Conservation (phyloP, 805 yeast genomes). For the Kazachstania taianensis region DNA sequence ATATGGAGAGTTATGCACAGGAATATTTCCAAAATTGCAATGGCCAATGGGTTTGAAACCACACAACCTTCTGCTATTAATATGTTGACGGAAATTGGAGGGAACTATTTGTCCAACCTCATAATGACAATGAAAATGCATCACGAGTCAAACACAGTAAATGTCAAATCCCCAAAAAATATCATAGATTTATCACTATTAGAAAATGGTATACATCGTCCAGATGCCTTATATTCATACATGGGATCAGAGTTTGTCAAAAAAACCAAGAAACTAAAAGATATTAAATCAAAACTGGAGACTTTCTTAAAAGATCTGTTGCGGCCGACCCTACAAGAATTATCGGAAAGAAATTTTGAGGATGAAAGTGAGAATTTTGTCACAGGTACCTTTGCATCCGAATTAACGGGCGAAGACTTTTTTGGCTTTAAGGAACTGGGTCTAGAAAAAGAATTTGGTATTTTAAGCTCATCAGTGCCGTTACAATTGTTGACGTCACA, state of each 20-base stretch:
- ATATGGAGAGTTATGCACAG: slow-evolving; percentile 59
- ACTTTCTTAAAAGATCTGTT: slow-evolving; percentile 67
- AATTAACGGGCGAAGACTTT: slow-evolving; percentile 86
- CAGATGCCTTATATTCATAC: slow-evolving; percentile 65
- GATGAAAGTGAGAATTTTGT: slow-evolving; percentile 91
- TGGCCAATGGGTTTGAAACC: slow-evolving; percentile 88
- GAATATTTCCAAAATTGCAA: slow-evolving; percentile 65
- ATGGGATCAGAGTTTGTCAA: slow-evolving; percentile 61
- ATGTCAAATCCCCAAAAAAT: slow-evolving; percentile 26
- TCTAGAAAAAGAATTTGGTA: slow-evolving; percentile 80
- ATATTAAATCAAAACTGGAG: slow-evolving; percentile 56
- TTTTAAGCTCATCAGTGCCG: slow-evolving; percentile 79
- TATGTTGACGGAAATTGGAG: slow-evolving; percentile 74
- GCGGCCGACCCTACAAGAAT: slow-evolving; percentile 66
- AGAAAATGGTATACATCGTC: slow-evolving; percentile 81
- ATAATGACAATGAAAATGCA: slow-evolving; percentile 63
- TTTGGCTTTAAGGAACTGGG: slow-evolving; percentile 95
- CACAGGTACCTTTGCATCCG: slow-evolving; percentile 89
- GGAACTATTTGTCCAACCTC: slow-evolving; percentile 64
- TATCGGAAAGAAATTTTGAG: slow-evolving; percentile 66
- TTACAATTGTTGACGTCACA: slow-evolving; percentile 56
- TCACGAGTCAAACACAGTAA: slow-evolving; percentile 46
- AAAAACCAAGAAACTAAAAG: slow-evolving; percentile 59
- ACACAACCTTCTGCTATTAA: slow-evolving; percentile 71
- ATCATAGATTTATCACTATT: slow-evolving; percentile 54